A percentile compares a stretch with the other conserved stretches of the same genome.
Evolutionary conservation across 139 green algal genomes (phyloP).

Genomic region (Tetratostichococcus sp.): DNA sequence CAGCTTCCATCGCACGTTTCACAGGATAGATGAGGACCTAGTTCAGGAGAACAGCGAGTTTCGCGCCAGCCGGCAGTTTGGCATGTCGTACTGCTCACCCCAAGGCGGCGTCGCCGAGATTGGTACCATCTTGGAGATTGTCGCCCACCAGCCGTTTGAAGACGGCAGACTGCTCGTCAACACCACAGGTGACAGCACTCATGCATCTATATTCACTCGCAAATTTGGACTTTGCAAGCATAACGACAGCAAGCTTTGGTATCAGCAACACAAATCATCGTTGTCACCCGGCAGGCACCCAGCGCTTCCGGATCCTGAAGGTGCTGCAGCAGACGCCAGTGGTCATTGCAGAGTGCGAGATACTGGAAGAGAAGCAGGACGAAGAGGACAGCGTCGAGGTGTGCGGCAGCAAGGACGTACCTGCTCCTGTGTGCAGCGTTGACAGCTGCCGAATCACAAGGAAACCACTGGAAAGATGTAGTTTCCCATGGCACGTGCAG

Average conservation of each 20-base stretch:
- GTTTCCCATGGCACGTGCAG: too few relatives aligned
- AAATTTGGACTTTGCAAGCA: too few relatives aligned
- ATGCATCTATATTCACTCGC: too few relatives aligned
- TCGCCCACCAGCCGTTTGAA: slow-evolving; percentile 27
- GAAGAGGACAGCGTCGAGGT: slow-evolving; percentile 1
- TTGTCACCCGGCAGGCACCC: not conserved
- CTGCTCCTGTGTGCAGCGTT: too few relatives aligned
- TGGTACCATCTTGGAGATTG: slow-evolving; percentile 46
- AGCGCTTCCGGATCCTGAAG: slow-evolving; percentile 31
- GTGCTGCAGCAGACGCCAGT: slow-evolving; percentile 43
- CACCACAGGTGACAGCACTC: slow-evolving; percentile 23
- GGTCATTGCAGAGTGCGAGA: slow-evolving; percentile 42
- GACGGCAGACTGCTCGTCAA: slow-evolving; percentile 40
- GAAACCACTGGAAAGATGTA: too few relatives aligned
- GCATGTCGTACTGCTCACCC: slow-evolving; percentile 33
- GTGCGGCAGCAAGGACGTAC: not conserved
- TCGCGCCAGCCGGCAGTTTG: slow-evolving; percentile 33
- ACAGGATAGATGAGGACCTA: slow-evolving; percentile 39
- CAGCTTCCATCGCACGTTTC: too few relatives aligned
- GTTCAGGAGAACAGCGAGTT: slow-evolving; percentile 36
- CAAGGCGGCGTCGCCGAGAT: slow-evolving; percentile 27
- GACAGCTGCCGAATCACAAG: too few relatives aligned
- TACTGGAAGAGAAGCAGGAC: slow-evolving; percentile 7
- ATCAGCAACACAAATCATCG: too few relatives aligned
- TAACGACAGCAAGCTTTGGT: too few relatives aligned